Percentiles rank a stretch among this genome's conserved stretches.
Conservation (phyloP, 1,284 basidiomycete genomes). For the Athelia psychrophila region DNA sequence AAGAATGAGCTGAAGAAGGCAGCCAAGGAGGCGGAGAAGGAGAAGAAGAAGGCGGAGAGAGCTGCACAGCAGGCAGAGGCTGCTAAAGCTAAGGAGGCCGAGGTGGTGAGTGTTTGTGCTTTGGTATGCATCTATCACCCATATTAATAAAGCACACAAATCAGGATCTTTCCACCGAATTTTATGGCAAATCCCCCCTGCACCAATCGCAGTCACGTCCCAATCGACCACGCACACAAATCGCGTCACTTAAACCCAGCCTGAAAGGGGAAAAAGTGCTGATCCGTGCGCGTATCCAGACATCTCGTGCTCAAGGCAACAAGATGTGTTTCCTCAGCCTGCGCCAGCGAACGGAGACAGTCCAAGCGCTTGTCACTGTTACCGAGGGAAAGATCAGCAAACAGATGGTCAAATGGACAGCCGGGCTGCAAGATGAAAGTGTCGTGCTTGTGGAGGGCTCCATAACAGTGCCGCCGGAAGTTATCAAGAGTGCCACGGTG, state of each 20-base stretch:
- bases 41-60: slow-evolving; percentile 84
- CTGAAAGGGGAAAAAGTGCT: slow-evolving; percentile 79
- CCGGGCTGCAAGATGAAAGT: slow-evolving; percentile 78
- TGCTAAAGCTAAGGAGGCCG: slow-evolving; percentile 69
- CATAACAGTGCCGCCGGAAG: slow-evolving; percentile 82
- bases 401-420: slow-evolving; percentile 97
- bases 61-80: slow-evolving; percentile 78
- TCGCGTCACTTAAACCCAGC: slow-evolving; percentile 66
- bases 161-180: slow-evolving; percentile 82
- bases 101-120: slow-evolving; percentile 54
- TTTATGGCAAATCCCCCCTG: slow-evolving; percentile 89
- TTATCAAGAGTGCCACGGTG: slow-evolving; percentile 89
- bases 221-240: slow-evolving; percentile 50
- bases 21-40: slow-evolving; percentile 92
- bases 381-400: slow-evolving; percentile 87
- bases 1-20: slow-evolving; percentile 95
- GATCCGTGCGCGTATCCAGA: slow-evolving; percentile 91
- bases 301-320: slow-evolving; percentile 85
- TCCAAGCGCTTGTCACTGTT: slow-evolving; percentile 85
- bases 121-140: slow-evolving; percentile 3
- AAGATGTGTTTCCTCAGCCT: slow-evolving; percentile 96
- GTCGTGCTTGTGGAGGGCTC: slow-evolving; percentile 89
- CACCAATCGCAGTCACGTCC: slow-evolving; percentile 86
- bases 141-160: neutral
- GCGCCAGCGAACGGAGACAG: slow-evolving; percentile 86